These are phyloP conservation scores for Xerocomellus intermedius DNA, from an alignment of 768 basidiomycete genomes.

Conservation along the genomic window DNA sequence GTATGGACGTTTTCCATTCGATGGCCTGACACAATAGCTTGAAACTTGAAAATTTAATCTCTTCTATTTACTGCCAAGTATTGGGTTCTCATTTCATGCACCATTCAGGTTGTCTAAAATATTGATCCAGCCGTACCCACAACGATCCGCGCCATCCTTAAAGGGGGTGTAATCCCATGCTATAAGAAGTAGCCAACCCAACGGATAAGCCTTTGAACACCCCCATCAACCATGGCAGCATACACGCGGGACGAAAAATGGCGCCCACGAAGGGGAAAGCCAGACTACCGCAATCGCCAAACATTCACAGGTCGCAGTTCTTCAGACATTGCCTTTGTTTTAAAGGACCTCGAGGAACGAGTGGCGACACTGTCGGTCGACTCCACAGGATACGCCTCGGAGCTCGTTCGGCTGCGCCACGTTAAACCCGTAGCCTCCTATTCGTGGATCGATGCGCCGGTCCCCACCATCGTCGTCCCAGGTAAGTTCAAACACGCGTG, in stretches of 20 bases:
- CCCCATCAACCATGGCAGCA: slow-evolving; percentile 18
- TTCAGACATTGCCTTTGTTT: slow-evolving; percentile 11
- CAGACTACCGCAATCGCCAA: background rate
- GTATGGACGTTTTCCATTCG: background rate
- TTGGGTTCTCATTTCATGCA: no score
- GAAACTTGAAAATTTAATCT: no score
- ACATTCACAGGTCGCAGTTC: background rate
- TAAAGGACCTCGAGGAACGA: slow-evolving; percentile 21
- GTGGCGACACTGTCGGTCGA: slow-evolving; percentile 20
- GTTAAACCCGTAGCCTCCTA: slow-evolving; percentile 50
- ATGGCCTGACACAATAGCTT: no score
- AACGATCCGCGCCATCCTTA: slow-evolving; percentile 11
- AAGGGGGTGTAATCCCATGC: background rate
- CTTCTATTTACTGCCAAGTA: no score
- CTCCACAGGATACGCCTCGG: slow-evolving; percentile 6
- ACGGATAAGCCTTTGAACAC: background rate
- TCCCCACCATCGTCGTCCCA: slow-evolving; percentile 53
- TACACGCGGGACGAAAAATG: slow-evolving; percentile 6
- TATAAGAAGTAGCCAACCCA: slow-evolving; percentile 1
- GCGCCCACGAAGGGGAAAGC: slow-evolving; percentile 17
- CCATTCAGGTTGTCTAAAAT: no score
- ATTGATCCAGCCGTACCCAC: no score
- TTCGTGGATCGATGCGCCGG: slow-evolving; percentile 45
- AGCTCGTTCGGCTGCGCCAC: slow-evolving; percentile 36
- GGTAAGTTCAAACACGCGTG: slow-evolving; percentile 30